phyloP scores from a whole-genome alignment of 495 filamentous ascomycete species.

The Xylaria telfairii region DNA sequence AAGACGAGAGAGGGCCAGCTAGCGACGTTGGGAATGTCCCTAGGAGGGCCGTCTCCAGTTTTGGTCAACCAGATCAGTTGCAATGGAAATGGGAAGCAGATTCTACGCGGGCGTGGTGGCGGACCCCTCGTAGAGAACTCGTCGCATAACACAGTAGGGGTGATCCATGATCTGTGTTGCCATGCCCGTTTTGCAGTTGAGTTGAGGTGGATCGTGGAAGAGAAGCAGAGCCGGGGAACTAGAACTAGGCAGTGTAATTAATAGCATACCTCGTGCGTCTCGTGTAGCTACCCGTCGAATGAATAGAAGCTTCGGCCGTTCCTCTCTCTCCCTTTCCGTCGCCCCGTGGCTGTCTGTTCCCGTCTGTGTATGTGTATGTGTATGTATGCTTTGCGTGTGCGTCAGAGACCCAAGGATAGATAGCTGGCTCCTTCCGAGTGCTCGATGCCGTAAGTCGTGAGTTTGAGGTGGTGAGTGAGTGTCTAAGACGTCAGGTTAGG shows the following conservation, averaged over 20 bases:
- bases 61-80: slow-evolving; percentile 27
- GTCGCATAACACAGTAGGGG: slow-evolving; percentile 34
- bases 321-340: slow-evolving; percentile 12
- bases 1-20: slow-evolving; percentile 28
- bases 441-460: not conserved
- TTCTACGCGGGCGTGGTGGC: slow-evolving; percentile 48
- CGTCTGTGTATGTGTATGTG: not conserved
- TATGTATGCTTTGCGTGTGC: slow-evolving; percentile 14
- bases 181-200: slow-evolving; percentile 23
- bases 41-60: slow-evolving; percentile 21
- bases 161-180: slow-evolving; percentile 33
- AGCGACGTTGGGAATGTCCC: slow-evolving; percentile 34
- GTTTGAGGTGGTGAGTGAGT: slow-evolving; percentile 13
- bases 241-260: slow-evolving; percentile 22
- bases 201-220: slow-evolving; percentile 18
- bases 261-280: slow-evolving; percentile 42
- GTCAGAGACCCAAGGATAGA: not conserved
- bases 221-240: slow-evolving; percentile 34
- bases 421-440: slow-evolving; percentile 12
- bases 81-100: slow-evolving; percentile 2
- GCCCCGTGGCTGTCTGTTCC: not conserved
- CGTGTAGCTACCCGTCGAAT: slow-evolving; percentile 36
- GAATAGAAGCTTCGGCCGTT: slow-evolving; percentile 17
- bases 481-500: slow-evolving; percentile 26
- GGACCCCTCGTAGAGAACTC: slow-evolving; percentile 50